Percentiles rank a stretch among this genome's conserved stretches.
Conservation (phyloP, 805 yeast genomes). For the Debaryomyces hansenii region DNA sequence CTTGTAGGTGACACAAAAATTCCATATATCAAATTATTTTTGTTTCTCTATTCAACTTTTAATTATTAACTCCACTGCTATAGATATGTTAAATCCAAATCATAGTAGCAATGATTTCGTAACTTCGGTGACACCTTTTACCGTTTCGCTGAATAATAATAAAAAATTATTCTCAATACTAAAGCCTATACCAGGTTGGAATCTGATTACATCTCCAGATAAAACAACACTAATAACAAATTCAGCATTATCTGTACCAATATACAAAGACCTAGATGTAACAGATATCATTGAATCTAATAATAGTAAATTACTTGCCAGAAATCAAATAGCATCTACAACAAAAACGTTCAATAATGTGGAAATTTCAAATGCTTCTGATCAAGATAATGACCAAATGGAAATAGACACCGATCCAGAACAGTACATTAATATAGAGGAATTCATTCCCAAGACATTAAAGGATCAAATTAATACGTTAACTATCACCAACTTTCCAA, state of each 20-base stretch:
- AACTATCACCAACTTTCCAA: constrained; percentile 33
- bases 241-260: constrained; percentile 13
- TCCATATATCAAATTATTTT: neutral
- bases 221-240: neutral
- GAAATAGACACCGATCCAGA: constrained; percentile 15
- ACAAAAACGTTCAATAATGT: neutral
- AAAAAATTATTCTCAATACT: constrained; percentile 10
- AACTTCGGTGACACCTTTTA: constrained; percentile 9
- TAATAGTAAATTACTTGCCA: constrained; percentile 8
- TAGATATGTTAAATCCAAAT: neutral
- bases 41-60: neutral
- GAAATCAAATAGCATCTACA: neutral
- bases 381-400: constrained; percentile 2
- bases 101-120: neutral
- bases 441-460: constrained; percentile 31
- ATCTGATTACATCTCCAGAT: neutral
- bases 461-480: constrained; percentile 36
- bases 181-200: constrained; percentile 1
- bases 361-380: neutral
- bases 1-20: neutral
- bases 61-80: neutral
- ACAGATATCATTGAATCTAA: constrained; percentile 12
- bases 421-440: constrained; percentile 23
- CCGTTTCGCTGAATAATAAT: constrained; percentile 5
- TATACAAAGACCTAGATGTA: constrained; percentile 14